Evolutionary conservation across 805 yeast species (phyloP), one percentile per base, ranked within the genome.

Genomic region (Candida sithepensis): DNA sequence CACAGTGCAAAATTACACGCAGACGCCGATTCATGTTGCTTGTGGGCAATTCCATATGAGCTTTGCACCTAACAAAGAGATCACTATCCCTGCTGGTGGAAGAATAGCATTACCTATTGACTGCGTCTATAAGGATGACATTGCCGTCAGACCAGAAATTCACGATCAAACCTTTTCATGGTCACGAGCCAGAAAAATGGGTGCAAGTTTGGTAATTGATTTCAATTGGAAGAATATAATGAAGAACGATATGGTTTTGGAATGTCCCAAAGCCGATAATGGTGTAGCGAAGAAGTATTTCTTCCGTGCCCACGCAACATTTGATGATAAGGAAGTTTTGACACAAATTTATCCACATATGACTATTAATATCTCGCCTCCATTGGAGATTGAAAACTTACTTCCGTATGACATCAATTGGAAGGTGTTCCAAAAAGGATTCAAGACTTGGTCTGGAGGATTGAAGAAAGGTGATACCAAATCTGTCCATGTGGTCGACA

Each of bases 301-400:
- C 57, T 84, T 87, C 67, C 92, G 86, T 54, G 85, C 85, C 0
- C 85, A 79, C 54, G 89, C 92, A 1, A 65, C 70, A 40, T 85
- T 67, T 63, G 81, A 85, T 52, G 63, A 69, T 16, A 72, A 76
- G n/a, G 95, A 88, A 52, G 90, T 89, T 0, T 68, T 90, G 22
- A 77, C 87, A 0, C 72, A 75, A 48, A 75, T 87, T 1, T 95
- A 88, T 59, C 99, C 99, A 0, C 94, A 88, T 57, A 77, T 92
- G 87, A 76, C 73, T 8, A 68, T 94, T 21, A 75, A 82, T 3
- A 68, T 94, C 6, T 81, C 94, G 0, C 88, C 98, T 0, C 98
- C 99, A 0, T 67, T 94, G 41, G 88, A 87, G 55, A 73, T 94
- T 48, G 90, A 87, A 55, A 94, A 94, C 59, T 69, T 89, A 44